A percentile compares a stretch with the other conserved stretches of the same genome.
These are phyloP conservation scores for Sistotremastrum niveocremeum DNA, from an alignment of 768 basidiomycete genomes.

Conservation along the genomic window DNA sequence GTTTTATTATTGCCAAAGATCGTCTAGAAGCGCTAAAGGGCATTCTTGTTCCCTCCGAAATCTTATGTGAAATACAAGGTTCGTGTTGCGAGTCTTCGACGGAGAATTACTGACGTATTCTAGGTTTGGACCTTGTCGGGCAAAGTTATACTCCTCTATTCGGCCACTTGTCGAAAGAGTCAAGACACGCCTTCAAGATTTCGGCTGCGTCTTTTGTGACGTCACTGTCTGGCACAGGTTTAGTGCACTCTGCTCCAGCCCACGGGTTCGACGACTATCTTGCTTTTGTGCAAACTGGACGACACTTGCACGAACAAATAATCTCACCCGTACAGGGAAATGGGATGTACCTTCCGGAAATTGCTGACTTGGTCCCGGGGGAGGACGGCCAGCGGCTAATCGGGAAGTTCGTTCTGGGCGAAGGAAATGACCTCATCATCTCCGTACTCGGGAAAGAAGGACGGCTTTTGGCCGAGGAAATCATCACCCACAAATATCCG, in stretches of 20 bases:
- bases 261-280: conserved; percentile 91
- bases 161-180: conserved; percentile 12
- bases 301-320: conserved; percentile 23
- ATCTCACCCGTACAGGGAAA: conserved; percentile 72
- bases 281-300: conserved; percentile 27
- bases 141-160: conserved; percentile 53
- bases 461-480: conserved; percentile 48
- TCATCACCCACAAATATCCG: conserved; percentile 79
- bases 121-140: conserved; percentile 43
- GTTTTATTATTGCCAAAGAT: conserved; percentile 24
- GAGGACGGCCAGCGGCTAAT: conserved; percentile 31
- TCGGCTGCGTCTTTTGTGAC: conserved; percentile 70
- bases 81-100: neutral
- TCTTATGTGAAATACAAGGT: conserved; percentile 18
- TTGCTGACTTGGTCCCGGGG: conserved; percentile 45
- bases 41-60: conserved; percentile 17
- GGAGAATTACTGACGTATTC: neutral
- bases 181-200: conserved; percentile 27
- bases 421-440: conserved; percentile 56
- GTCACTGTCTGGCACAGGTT: conserved; percentile 78
- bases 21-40: conserved; percentile 18
- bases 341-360: conserved; percentile 53
- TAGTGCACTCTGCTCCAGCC: conserved; percentile 92
- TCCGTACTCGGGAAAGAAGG: conserved; percentile 39
- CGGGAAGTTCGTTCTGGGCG: conserved; percentile 61